These are phyloP conservation scores for Naganishia friedmannii DNA, from an alignment of 768 basidiomycete genomes.

Conservation along the genomic window DNA sequence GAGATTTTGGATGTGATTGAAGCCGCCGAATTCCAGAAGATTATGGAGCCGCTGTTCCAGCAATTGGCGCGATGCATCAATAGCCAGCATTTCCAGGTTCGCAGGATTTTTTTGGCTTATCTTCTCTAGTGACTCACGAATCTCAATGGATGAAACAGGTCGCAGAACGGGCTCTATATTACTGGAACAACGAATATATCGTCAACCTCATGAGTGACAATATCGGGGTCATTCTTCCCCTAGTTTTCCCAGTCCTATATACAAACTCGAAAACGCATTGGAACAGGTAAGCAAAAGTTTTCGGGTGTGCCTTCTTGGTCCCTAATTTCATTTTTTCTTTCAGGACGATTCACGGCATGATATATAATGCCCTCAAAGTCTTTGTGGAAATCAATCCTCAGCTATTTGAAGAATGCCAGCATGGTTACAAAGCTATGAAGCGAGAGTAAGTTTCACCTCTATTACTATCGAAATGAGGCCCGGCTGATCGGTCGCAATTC, in stretches of 20 bases:
- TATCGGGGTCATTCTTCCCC: conserved; percentile 77
- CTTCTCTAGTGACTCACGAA: background rate
- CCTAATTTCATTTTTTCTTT: conserved; percentile 7
- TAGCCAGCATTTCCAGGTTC: conserved; percentile 91
- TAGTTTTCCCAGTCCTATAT: conserved; percentile 94
- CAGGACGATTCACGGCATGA: conserved; percentile 98
- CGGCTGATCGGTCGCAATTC: background rate
- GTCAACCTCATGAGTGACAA: conserved; percentile 99
- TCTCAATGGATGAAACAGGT: conserved; percentile 58
- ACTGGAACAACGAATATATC: conserved; percentile 99
- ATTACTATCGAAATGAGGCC: conserved; percentile 1
- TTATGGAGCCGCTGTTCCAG: conserved; percentile 84
- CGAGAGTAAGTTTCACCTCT: conserved; percentile 65
- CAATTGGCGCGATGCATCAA: conserved; percentile 97
- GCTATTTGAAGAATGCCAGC: conserved; percentile 87
- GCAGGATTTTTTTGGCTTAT: conserved; percentile 14
- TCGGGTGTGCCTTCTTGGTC: background rate
- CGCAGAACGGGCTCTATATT: conserved; percentile 90
- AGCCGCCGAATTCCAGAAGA: conserved; percentile 91
- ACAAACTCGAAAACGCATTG: conserved; percentile 95
- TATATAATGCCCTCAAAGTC: conserved; percentile 94
- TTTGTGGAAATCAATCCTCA: conserved; percentile 99
- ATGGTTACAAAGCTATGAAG: conserved; percentile 84
- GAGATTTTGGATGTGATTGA: conserved; percentile 98
- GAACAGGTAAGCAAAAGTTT: conserved; percentile 72